Percentiles rank a stretch among this genome's conserved stretches.
Conservation (phyloP, 2,329 filamentous ascomycete species). For the Pezicula rhizophila region DNA sequence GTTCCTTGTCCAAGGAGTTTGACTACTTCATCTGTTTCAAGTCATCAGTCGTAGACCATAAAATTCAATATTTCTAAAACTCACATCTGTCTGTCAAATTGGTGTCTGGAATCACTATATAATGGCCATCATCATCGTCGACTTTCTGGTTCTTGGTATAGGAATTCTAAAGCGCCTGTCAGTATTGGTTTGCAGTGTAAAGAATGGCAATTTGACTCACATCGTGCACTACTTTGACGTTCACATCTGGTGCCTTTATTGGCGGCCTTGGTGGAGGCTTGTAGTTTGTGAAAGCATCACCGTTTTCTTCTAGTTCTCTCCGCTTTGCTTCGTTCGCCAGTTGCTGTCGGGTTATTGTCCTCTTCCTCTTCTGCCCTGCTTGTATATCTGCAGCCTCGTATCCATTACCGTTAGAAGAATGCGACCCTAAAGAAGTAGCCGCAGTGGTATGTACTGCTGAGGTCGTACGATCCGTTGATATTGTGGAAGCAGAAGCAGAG, state of each 20-base stretch:
- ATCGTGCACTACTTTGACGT: constrained; percentile 55
- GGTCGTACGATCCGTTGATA: constrained; percentile 77
- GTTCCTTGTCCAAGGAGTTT: constrained; percentile 93
- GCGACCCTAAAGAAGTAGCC: constrained; percentile 75
- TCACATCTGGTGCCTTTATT: constrained; percentile 80
- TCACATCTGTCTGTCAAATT: constrained; percentile 84
- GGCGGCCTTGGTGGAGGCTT: constrained; percentile 81
- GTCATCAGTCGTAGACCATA: constrained; percentile 18
- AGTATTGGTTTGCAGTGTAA: constrained; percentile 2
- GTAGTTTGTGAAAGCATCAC: constrained; percentile 71
- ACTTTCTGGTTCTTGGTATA: constrained; percentile 63
- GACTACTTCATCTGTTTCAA: constrained; percentile 68
- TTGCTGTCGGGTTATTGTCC: constrained; percentile 68
- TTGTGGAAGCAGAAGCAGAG: constrained; percentile 62
- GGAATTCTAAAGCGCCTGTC: constrained; percentile 25
- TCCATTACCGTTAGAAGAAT: constrained; percentile 51
- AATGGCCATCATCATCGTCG: constrained; percentile 96
- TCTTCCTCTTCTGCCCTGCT: constrained; percentile 84
- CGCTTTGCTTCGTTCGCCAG: constrained; percentile 76
- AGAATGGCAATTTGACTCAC: constrained; percentile 38
- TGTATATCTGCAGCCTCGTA: constrained; percentile 62
- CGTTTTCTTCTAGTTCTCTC: constrained; percentile 63
- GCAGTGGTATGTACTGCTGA: constrained; percentile 80
- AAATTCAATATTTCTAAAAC: constrained; percentile 30
- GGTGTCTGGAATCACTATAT: constrained; percentile 83